phyloP scores from a whole-genome alignment of 805 yeast species.

The Nakazawaea holstii region DNA sequence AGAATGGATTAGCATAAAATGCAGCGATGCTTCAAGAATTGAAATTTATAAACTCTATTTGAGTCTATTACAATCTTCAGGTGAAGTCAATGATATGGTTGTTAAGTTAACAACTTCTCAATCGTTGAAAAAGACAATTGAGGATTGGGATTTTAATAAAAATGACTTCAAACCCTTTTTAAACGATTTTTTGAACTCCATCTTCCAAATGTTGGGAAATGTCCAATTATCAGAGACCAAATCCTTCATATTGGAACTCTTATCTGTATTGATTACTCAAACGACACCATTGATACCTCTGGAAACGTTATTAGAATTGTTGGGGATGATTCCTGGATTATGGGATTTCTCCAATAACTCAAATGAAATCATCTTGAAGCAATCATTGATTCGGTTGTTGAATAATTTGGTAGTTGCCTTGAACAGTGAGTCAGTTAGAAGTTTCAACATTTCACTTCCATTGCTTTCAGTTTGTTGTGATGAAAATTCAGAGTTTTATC shows the following conservation, averaged over 20 bases:
- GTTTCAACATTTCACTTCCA: slow-evolving; percentile 58
- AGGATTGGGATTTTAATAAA: slow-evolving; percentile 84
- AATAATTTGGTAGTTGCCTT: slow-evolving; percentile 52
- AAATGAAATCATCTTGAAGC: slow-evolving; percentile 42
- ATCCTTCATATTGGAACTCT: slow-evolving; percentile 61
- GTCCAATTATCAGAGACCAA: slow-evolving; percentile 70
- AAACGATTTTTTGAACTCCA: slow-evolving; percentile 40
- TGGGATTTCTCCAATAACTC: slow-evolving; percentile 60
- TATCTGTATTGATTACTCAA: slow-evolving; percentile 57
- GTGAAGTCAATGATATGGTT: slow-evolving; percentile 64
- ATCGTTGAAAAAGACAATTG: slow-evolving; percentile 62
- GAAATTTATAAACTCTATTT: slow-evolving; percentile 55
- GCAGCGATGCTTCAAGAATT: slow-evolving; percentile 52
- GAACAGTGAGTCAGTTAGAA: slow-evolving; percentile 42
- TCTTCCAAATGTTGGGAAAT: slow-evolving; percentile 43
- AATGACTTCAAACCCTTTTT: slow-evolving; percentile 62
- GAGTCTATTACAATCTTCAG: slow-evolving; percentile 34
- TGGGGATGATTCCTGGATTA: slow-evolving; percentile 56
- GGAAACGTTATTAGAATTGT: slow-evolving; percentile 43
- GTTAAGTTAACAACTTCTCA: slow-evolving; percentile 72
- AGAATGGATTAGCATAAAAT: slow-evolving; percentile 74
- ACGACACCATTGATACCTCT: slow-evolving; percentile 59
- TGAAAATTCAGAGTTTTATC: slow-evolving; percentile 46
- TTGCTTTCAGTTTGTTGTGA: slow-evolving; percentile 59
- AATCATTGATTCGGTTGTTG: slow-evolving; percentile 48